These are phyloP conservation scores for Globisporangium mamillatum DNA, from an alignment of 352 stramenopile genomes.

Conservation along the genomic window DNA sequence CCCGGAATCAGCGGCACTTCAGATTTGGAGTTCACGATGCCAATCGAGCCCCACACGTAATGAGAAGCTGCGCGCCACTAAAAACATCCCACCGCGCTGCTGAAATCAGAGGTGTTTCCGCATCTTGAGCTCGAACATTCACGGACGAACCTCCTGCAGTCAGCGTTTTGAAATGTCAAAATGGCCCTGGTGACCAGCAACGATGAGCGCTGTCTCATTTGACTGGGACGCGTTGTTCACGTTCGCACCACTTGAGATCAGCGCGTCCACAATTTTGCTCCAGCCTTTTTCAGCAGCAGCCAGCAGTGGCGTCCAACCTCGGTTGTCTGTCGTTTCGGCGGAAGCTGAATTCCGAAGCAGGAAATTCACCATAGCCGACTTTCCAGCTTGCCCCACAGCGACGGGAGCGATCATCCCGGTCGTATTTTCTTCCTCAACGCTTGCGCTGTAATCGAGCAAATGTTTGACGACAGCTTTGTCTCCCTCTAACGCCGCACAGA, in stretches of 20 bases:
- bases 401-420: neutral
- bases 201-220: neutral
- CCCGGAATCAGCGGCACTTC: neutral
- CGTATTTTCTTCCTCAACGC: neutral
- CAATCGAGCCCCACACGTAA: neutral
- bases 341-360: neutral
- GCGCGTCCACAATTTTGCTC: neutral
- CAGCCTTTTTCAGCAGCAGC: neutral
- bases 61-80: neutral
- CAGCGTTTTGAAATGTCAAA: neutral
- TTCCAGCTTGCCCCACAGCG: neutral
- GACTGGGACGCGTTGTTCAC: neutral
- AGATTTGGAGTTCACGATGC: neutral
- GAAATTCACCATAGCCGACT: neutral
- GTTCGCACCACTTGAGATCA: neutral
- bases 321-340: neutral
- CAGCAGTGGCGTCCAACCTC: neutral
- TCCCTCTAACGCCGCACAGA: neutral
- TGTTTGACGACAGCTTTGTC: neutral
- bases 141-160: neutral
- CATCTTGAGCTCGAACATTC: neutral
- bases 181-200: neutral
- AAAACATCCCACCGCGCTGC: neutral
- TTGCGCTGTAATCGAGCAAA: neutral
- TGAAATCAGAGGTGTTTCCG: neutral